phyloP scores from a whole-genome alignment of 345 rosid species.

The Geranium rotundifolium region DNA sequence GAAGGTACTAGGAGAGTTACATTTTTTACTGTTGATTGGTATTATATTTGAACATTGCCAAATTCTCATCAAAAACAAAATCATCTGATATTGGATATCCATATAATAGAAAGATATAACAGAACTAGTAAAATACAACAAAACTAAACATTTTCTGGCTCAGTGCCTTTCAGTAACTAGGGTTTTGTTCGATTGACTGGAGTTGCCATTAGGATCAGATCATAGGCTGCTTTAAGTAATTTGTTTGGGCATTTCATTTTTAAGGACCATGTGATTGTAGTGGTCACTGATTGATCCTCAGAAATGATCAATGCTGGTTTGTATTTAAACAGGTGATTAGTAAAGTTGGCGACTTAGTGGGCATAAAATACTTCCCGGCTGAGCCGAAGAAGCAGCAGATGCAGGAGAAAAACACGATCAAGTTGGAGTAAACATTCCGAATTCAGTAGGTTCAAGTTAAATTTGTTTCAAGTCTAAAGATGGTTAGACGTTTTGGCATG shows the following conservation, averaged over 20 bases:
- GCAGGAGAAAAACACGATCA: neutral
- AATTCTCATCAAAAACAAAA: too few relatives aligned
- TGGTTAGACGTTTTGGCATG: neutral
- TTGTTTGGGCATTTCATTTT: neutral
- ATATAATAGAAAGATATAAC: too few relatives aligned
- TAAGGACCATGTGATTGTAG: neutral
- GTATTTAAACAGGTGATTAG: slow-evolving; percentile 49
- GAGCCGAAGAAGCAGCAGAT: slow-evolving; percentile 43
- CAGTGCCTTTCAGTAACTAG: too few relatives aligned
- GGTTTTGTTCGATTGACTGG: too few relatives aligned
- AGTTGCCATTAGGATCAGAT: too few relatives aligned
- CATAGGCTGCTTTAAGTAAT: too few relatives aligned
- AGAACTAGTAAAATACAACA: too few relatives aligned
- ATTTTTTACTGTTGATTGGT: too few relatives aligned
- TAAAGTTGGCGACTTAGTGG: slow-evolving; percentile 63
- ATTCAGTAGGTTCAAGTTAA: neutral
- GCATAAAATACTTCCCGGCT: slow-evolving; percentile 76
- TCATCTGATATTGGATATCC: too few relatives aligned
- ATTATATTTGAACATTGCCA: too few relatives aligned
- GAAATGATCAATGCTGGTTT: neutral
- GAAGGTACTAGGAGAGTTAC: too few relatives aligned
- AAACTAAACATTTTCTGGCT: too few relatives aligned
- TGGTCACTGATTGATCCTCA: neutral
- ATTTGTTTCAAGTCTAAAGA: slow-evolving; percentile 1
- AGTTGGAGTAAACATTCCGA: neutral